Base-by-base conservation (phyloP, 176 grass and related monocot species). In the Hsuehochloa calcarea region DNA sequence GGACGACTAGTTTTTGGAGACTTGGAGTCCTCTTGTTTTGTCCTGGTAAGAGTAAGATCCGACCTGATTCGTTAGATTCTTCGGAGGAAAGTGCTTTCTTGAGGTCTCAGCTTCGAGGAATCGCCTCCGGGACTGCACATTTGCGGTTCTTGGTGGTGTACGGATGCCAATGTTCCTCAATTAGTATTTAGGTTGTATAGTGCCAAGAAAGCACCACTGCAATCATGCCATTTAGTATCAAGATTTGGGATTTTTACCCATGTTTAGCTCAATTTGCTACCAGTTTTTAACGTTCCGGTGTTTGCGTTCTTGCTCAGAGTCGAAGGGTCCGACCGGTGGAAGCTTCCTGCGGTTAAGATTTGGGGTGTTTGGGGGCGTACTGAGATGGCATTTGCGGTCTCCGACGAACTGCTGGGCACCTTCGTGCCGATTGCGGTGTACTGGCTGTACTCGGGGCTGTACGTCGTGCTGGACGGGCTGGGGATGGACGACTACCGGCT, bases 361-460 rank as follows among this genome's bases (percentile, higher is more conserved):
- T 6, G 39, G 40, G 25, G 50, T 20, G 19, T 41, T 58, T 46
- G 50, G 51, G 55, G 65, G 25, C 22, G 0, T 19, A 39, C 65
- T 3, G 72, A 74, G 54, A 96, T 96, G 94, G 81, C 81, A 19
- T 91, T 91, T 47, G 82, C 81, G 49, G 84, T 94, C 51, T 92
- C 94, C 26, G 94, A 97, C 82, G 94, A 94, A 81, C 79, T 97
- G 86, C 75, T 97, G 50, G 94, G 94, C 78, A 97, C 94, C 2
- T 92, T 97, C 68, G 89, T 97, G 74, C 94, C 94, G 10, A 92
- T 97, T 68, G 92, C 85, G 4, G 94, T 97, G 70, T 97, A 97
- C 79, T 97, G 94, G 94, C 77, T 92, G 52, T 97, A 97, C 79
- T 97, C 94, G 11, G 94, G 92, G 45, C 20, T 97, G 43, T 94